phyloP scores from a whole-genome alignment of 768 basidiomycete genomes.

The Boletellus ananiceps region DNA sequence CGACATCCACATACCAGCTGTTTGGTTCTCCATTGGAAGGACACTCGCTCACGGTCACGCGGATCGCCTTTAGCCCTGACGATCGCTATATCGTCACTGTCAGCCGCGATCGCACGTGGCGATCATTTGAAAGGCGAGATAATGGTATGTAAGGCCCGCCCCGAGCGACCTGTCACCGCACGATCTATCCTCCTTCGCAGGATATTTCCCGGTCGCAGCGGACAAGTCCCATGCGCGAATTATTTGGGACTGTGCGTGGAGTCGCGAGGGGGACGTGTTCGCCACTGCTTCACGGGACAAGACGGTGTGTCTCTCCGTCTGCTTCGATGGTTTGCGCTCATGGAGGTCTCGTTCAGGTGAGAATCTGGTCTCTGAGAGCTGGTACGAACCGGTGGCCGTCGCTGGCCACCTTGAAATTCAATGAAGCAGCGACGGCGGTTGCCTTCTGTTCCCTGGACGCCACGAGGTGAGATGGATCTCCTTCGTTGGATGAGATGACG shows the following conservation, averaged over 20 bases:
- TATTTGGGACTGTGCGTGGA: slow-evolving; percentile 95
- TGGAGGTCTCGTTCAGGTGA: slow-evolving; percentile 50
- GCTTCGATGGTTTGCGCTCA: not conserved
- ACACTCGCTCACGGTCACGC: slow-evolving; percentile 85
- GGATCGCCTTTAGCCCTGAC: slow-evolving; percentile 85
- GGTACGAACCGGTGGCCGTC: slow-evolving; percentile 49
- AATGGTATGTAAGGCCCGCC: slow-evolving; percentile 31
- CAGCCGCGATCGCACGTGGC: slow-evolving; percentile 91
- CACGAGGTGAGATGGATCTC: slow-evolving; percentile 37
- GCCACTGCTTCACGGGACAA: slow-evolving; percentile 95
- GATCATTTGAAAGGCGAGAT: slow-evolving; percentile 57
- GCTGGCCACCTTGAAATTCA: slow-evolving; percentile 58
- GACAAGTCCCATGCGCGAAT: slow-evolving; percentile 89
- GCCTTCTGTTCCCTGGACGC: slow-evolving; percentile 46
- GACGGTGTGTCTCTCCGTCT: slow-evolving; percentile 47
- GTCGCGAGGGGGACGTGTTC: slow-evolving; percentile 69
- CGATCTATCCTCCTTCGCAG: slow-evolving; percentile 30
- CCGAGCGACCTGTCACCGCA: not conserved
- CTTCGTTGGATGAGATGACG: not conserved
- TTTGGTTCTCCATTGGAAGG: slow-evolving; percentile 74
- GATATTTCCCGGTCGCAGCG: slow-evolving; percentile 56
- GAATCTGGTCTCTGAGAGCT: slow-evolving; percentile 60
- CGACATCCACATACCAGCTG: slow-evolving; percentile 63
- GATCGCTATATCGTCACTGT: slow-evolving; percentile 77
- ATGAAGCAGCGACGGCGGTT: slow-evolving; percentile 81